phyloP scores from a whole-genome alignment of 192 early-diverging fungal species.

The Coemansia sp. region DNA sequence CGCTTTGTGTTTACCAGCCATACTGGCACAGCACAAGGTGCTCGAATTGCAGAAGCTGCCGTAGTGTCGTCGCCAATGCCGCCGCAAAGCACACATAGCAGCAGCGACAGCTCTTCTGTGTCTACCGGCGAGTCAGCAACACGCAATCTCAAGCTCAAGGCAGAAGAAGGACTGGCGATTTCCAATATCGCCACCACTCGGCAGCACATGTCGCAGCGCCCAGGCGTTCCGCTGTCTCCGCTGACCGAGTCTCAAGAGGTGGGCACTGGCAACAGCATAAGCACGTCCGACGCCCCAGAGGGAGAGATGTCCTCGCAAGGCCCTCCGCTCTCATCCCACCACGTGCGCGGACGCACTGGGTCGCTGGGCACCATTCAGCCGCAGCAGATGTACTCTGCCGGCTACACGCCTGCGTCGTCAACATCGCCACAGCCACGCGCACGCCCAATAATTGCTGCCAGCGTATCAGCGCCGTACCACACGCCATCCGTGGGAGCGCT shows the following conservation, averaged over 20 bases:
- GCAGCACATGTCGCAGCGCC: constrained; percentile 13
- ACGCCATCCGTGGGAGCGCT: neutral
- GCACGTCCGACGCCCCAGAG: constrained; percentile 17
- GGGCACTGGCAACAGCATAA: constrained; percentile 14
- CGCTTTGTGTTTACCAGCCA: constrained; percentile 40
- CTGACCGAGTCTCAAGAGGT: constrained; percentile 46
- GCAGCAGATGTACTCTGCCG: constrained; percentile 17
- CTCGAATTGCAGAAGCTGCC: neutral
- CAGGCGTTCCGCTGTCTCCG: constrained; percentile 24
- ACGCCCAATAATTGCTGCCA: constrained; percentile 1
- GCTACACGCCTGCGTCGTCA: constrained; percentile 4
- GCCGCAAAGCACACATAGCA: constrained; percentile 17
- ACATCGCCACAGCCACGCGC: constrained; percentile 9
- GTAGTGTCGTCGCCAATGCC: constrained; percentile 2
- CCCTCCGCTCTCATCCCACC: neutral
- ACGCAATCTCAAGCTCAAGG: constrained; percentile 6
- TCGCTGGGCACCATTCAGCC: constrained; percentile 26
- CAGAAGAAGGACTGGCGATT: constrained; percentile 32
- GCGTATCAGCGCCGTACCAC: constrained; percentile 11
- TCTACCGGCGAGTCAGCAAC: constrained; percentile 4
- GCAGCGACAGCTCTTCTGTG: constrained; percentile 15
- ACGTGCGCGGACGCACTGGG: constrained; percentile 21
- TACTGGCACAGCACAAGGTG: neutral
- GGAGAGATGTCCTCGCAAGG: neutral
- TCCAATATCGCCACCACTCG: neutral